These are phyloP conservation scores for Cladosporium halotolerans DNA, from an alignment of 2,329 filamentous ascomycete species.

Conservation along the genomic window DNA sequence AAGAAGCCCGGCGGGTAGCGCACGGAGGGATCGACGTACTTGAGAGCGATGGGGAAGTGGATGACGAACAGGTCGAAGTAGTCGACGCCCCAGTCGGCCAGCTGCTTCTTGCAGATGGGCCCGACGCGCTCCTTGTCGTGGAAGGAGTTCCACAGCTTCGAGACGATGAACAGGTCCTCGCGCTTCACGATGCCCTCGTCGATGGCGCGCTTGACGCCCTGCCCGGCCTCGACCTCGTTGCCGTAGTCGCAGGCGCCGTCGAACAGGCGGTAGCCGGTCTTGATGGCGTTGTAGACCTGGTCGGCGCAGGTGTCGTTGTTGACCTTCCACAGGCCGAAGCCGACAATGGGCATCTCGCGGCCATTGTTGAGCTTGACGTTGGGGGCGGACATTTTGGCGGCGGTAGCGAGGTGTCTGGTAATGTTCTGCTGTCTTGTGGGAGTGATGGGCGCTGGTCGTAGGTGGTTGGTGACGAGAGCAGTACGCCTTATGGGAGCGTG, in stretches of 20 bases:
- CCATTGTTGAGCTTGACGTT: conserved; percentile 34
- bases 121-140: conserved; percentile 73
- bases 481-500: conserved; percentile 7
- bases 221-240: conserved; percentile 71
- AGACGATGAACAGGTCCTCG: conserved; percentile 84
- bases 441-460: not conserved
- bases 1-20: conserved; percentile 77
- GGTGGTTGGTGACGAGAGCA: conserved; percentile 2
- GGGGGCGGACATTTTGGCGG: conserved; percentile 26
- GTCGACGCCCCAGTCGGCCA: conserved; percentile 75
- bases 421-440: conserved; percentile 1
- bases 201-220: conserved; percentile 73
- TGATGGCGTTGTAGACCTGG: conserved; percentile 67
- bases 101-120: conserved; percentile 68
- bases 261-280: conserved; percentile 55
- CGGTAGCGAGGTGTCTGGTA: conserved; percentile 16
- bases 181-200: conserved; percentile 75
- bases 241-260: conserved; percentile 68
- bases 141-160: conserved; percentile 91
- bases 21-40: conserved; percentile 73
- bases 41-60: conserved; percentile 81
- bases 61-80: conserved; percentile 78
- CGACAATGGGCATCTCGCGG: conserved; percentile 61
- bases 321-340: conserved; percentile 81
- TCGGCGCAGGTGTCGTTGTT: conserved; percentile 66